phyloP scores from a whole-genome alignment of 371 early-diverging fungal genomes.

The Mucor plumbeus region DNA sequence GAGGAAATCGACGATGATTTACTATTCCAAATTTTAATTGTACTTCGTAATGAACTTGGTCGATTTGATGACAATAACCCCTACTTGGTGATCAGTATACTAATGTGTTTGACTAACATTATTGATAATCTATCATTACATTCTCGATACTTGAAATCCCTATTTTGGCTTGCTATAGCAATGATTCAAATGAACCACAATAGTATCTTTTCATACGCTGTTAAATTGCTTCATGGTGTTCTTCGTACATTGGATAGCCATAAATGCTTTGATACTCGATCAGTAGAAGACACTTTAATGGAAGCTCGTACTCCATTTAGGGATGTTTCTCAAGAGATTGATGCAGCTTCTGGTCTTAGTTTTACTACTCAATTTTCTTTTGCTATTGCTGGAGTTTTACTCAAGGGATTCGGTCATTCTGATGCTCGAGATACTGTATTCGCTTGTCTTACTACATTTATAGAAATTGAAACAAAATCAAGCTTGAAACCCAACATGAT shows the following conservation, averaged over 20 bases:
- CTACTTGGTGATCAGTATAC: constrained; percentile 78
- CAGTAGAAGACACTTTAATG: constrained; percentile 59
- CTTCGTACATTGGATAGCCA: constrained; percentile 74
- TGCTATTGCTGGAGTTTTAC: constrained; percentile 67
- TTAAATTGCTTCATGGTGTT: constrained; percentile 70
- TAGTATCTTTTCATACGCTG: constrained; percentile 71
- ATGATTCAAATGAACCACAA: constrained; percentile 84
- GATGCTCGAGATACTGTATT: constrained; percentile 67
- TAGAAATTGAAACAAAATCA: constrained; percentile 70
- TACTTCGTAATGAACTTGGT: constrained; percentile 80
- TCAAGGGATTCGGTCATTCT: constrained; percentile 59
- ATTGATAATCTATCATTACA: constrained; percentile 74
- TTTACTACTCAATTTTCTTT: constrained; percentile 74
- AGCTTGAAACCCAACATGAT: constrained; percentile 19
- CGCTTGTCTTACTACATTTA: constrained; percentile 66
- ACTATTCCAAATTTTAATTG: constrained; percentile 85
- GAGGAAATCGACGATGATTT: constrained; percentile 87
- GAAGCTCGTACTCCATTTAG: constrained; percentile 58
- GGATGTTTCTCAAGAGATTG: constrained; percentile 56
- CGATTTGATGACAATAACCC: constrained; percentile 77
- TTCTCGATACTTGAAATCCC: constrained; percentile 74
- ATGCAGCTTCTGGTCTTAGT: constrained; percentile 59
- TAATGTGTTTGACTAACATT: constrained; percentile 85
- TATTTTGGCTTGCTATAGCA: constrained; percentile 91
- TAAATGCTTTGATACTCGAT: constrained; percentile 57